Evolutionary conservation across 352 stramenopile species (phyloP), one percentile per base, ranked within the genome.

Genomic region (Aphanomyces invadans): DNA sequence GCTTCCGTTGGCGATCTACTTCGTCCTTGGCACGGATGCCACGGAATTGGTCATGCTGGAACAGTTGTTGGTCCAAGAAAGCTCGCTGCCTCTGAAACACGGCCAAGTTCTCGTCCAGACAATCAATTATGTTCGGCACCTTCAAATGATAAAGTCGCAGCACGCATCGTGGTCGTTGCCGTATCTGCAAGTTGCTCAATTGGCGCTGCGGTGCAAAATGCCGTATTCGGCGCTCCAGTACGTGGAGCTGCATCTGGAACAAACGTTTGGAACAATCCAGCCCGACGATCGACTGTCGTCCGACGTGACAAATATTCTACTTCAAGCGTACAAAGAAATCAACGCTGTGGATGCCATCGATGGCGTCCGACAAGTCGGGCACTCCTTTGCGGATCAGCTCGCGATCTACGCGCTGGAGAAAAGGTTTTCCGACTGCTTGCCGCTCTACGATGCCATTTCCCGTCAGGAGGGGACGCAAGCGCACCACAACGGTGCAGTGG

Each of bases 221-320:
- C 86, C 86, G 7, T 95, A 90, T 52, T 91, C 85, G 21, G 83
- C 86, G 0, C 92, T 95, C 81, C 86, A 95, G 57, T 95, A 89
- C 59, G 80, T 90, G n/a, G 86, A 95, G 63, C 87, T 91, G 83
- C 91, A 83, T 78, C 65, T 95, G 3, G 86, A 95, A 70, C 70
- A 75, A 12, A 71, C 73, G 3, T 53, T 88, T 21, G 82, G 79
- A 2, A 76, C 76, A 0, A 76, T 76, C 49, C 21, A 29, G 23
- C 49, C 15, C 9, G 66, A 89, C 0, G 12, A 69, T 4, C 36
- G 11, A 3, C 15, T 44, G 23, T 33, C n/a, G 9, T 4, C 4
- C 7, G 28, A 26, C 2, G 25, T 68, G 3, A 32, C 9, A 3
- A n/a, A 39, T 19, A 46, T 67, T n/a, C 42, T 67, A 31, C 36